These are phyloP conservation scores for Zopfochytrium polystomum DNA, from an alignment of 371 early-diverging fungal genomes.

Conservation along the genomic window DNA sequence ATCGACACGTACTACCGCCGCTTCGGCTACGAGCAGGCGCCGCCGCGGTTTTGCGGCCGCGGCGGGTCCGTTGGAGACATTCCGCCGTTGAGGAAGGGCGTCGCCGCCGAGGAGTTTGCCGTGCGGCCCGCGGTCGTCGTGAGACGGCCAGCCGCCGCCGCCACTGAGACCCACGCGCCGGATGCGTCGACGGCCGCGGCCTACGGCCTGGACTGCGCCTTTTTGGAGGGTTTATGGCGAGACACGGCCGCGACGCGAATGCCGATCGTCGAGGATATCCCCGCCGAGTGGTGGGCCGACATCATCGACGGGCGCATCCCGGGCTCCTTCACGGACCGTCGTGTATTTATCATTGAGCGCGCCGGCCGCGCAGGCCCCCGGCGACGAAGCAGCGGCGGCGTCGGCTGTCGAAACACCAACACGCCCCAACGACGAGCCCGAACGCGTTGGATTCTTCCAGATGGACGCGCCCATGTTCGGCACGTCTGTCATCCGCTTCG, in stretches of 20 bases:
- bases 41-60: conserved; percentile 4
- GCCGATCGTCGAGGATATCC: no score
- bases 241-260: conserved; percentile 1
- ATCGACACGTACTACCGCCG: conserved; percentile 21
- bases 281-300: no score
- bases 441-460: no score
- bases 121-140: background rate
- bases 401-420: no score
- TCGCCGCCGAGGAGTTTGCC: background rate
- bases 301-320: no score
- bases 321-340: no score
- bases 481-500: no score
- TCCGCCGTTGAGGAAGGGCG: conserved; percentile 1
- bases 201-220: background rate
- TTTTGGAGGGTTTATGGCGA: background rate
- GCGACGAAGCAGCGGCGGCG: no score
- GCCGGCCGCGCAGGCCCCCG: no score
- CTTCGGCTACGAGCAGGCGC: conserved; percentile 25
- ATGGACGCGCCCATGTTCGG: no score
- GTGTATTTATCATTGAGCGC: no score
- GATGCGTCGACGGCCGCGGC: conserved; percentile 3
- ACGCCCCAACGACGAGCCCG: no score
- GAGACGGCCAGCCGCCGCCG: background rate
- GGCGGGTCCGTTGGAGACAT: conserved; percentile 1
- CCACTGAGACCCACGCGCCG: background rate